Evolutionary conservation across 78 protist genomes (phyloP).

Genomic region (Isochrysis galbana): DNA sequence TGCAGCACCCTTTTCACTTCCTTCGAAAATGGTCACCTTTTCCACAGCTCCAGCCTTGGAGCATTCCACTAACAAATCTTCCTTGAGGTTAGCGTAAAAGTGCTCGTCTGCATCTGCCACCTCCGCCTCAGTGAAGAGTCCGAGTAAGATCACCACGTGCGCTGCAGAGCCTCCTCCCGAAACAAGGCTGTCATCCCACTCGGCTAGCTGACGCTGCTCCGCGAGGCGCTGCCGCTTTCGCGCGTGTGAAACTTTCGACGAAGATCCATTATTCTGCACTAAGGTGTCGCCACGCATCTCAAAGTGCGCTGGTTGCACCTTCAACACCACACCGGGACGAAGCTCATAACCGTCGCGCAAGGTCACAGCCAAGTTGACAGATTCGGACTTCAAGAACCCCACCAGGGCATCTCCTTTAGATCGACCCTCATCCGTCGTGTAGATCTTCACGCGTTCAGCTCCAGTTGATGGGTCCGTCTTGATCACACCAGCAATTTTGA

Average conservation of each 20-base stretch:
- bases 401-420: not conserved
- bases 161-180: not conserved
- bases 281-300: not conserved
- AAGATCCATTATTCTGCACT: not conserved
- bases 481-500: not conserved
- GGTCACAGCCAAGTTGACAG: not conserved
- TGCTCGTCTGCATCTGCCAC: not conserved
- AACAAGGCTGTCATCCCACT: not conserved
- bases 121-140: not conserved
- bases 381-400: not conserved
- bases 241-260: too few relatives aligned
- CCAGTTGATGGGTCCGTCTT: not conserved
- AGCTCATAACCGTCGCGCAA: not conserved
- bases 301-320: not conserved
- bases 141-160: not conserved
- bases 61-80: not conserved
- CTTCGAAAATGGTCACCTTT: conserved; percentile 1
- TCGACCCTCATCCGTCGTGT: not conserved
- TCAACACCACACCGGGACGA: not conserved
- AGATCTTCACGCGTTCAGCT: not conserved
- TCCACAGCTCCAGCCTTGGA: not conserved
- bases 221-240: not conserved
- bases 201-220: not conserved
- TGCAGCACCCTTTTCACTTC: not conserved
- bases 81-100: not conserved